phyloP scores from a whole-genome alignment of 192 early-diverging fungal genomes.

The Umbelopsis sp. region DNA sequence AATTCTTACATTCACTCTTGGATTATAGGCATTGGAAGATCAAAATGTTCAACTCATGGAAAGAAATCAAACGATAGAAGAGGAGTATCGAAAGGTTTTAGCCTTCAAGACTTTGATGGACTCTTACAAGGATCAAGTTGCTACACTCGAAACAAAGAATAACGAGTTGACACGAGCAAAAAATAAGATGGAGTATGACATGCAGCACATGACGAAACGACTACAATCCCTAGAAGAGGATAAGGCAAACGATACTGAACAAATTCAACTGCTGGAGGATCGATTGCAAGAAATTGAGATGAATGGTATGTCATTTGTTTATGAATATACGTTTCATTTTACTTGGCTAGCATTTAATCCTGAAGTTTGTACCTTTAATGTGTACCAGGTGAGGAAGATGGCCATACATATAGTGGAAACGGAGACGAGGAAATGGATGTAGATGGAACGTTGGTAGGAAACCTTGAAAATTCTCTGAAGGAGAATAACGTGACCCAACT shows the following conservation, averaged over 20 bases:
- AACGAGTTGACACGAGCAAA: slow-evolving; percentile 67
- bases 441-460: neutral
- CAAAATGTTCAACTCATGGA: slow-evolving; percentile 72
- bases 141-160: slow-evolving; percentile 70
- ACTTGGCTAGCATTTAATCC: neutral
- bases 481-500: slow-evolving; percentile 36
- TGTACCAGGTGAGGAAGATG: neutral
- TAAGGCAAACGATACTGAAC: slow-evolving; percentile 69
- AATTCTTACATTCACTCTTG: neutral
- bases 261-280: slow-evolving; percentile 80
- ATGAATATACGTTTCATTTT: neutral
- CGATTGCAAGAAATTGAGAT: slow-evolving; percentile 82
- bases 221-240: slow-evolving; percentile 65
- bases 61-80: slow-evolving; percentile 77
- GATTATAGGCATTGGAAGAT: slow-evolving; percentile 64
- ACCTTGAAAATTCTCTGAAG: slow-evolving; percentile 36
- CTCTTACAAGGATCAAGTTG: slow-evolving; percentile 83
- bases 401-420: neutral
- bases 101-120: slow-evolving; percentile 82
- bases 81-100: slow-evolving; percentile 83
- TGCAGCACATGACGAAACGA: slow-evolving; percentile 60
- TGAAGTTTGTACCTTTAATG: neutral
- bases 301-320: slow-evolving; percentile 35
- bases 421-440: slow-evolving; percentile 21
- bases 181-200: slow-evolving; percentile 67